Conservation (phyloP, 2,329 filamentous ascomycete genomes). For the Epichloe sp. region DNA sequence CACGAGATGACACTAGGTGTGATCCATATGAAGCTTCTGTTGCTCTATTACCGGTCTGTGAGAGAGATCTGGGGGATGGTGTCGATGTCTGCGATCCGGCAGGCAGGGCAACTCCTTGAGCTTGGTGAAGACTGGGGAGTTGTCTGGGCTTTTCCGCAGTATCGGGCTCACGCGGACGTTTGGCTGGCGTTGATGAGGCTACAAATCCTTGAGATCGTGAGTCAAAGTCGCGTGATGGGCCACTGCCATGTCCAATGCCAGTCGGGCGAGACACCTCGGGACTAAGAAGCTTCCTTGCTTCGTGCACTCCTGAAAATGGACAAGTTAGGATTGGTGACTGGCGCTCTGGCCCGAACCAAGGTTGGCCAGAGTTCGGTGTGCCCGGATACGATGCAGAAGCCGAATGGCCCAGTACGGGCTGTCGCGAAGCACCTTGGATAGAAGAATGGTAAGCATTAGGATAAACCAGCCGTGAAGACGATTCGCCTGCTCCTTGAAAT, state of each 20-base stretch:
- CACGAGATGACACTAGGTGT: conserved; percentile 11
- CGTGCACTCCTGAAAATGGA: conserved; percentile 18
- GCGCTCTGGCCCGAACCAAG: conserved; percentile 16
- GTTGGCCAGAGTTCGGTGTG: conserved; percentile 12
- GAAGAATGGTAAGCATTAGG: conserved; percentile 7
- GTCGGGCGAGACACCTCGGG: conserved; percentile 18
- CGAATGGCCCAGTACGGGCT: conserved; percentile 15
- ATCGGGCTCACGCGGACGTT: conserved; percentile 20
- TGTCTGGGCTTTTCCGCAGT: conserved; percentile 15
- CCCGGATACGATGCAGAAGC: conserved; percentile 20
- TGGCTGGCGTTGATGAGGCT: conserved; percentile 15
- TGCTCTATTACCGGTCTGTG: conserved; percentile 20
- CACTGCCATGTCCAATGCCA: conserved; percentile 14
- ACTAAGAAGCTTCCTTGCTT: conserved; percentile 18
- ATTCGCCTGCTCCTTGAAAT: conserved; percentile 8
- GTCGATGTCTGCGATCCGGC: conserved; percentile 10
- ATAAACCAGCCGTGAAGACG: neutral
- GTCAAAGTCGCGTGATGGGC: conserved; percentile 13
- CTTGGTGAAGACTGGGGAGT: conserved; percentile 14
- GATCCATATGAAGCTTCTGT: conserved; percentile 14
- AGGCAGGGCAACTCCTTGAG: conserved; percentile 12
- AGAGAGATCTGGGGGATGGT: conserved; percentile 20
- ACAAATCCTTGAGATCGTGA: conserved; percentile 10
- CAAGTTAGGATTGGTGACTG: conserved; percentile 19
- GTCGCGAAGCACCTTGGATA: conserved; percentile 12